Percentiles rank a stretch among this genome's conserved stretches.
These are phyloP conservation scores for Cucurbita ficifolia DNA, from an alignment of 306 rosid genomes.

Conservation along the genomic window DNA sequence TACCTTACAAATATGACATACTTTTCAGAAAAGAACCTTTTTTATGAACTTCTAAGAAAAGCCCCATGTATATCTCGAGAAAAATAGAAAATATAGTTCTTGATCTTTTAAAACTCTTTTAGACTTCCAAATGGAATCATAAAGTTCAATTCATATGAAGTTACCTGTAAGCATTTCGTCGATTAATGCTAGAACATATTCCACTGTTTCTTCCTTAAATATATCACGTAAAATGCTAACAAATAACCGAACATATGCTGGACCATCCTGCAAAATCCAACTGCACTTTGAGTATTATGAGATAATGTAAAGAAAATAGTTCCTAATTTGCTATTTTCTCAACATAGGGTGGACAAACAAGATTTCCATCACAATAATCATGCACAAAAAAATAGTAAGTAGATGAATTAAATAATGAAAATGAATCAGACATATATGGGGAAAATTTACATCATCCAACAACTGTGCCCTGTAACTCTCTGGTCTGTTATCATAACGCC, in stretches of 20 bases:
- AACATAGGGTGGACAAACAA: background rate
- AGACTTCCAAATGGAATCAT: background rate
- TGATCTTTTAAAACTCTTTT: no score
- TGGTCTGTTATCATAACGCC: constrained; percentile 80
- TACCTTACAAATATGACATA: background rate
- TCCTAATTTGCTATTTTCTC: background rate
- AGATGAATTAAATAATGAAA: background rate
- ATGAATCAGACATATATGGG: background rate
- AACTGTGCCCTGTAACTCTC: constrained; percentile 76
- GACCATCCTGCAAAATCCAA: constrained; percentile 65
- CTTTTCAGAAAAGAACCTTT: background rate
- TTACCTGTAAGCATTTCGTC: constrained; percentile 89
- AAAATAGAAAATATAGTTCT: no score
- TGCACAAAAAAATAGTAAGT: background rate
- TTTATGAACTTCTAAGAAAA: background rate
- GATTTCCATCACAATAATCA: background rate
- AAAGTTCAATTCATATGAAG: background rate
- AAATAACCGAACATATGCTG: constrained; percentile 71
- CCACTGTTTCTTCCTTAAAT: constrained; percentile 85
- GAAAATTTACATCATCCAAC: constrained; percentile 58
- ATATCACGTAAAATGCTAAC: constrained; percentile 73
- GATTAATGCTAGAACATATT: constrained; percentile 71
- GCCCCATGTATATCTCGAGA: background rate
- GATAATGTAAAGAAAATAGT: background rate
- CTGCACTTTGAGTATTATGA: background rate